Evolutionary conservation across 768 basidiomycete genomes (phyloP).

Genomic region (Mycena kentingensis): DNA sequence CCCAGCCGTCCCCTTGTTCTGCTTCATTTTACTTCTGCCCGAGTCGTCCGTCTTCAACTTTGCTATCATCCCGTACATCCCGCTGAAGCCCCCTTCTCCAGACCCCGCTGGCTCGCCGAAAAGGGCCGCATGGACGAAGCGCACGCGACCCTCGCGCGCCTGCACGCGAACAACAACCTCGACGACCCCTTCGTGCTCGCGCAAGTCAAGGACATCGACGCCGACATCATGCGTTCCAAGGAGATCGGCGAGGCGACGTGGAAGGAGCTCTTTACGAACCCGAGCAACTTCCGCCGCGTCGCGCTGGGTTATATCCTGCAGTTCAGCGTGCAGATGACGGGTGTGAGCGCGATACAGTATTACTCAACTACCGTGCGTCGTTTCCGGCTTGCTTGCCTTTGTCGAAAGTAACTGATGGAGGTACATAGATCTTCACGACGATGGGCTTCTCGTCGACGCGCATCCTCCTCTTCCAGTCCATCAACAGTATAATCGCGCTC

Average conservation of each 20-base stretch:
- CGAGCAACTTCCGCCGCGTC: constrained; percentile 50
- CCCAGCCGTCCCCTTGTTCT: constrained; percentile 49
- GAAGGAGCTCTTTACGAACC: constrained; percentile 41
- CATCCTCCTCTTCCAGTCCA: constrained; percentile 53
- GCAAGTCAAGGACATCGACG: constrained; percentile 48
- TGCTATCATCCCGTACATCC: neutral
- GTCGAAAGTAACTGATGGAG: neutral
- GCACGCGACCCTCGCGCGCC: constrained; percentile 45
- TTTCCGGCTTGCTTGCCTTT: neutral
- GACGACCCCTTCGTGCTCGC: constrained; percentile 49
- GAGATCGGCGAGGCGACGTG: constrained; percentile 48
- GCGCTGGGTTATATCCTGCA: constrained; percentile 51
- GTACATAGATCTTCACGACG: constrained; percentile 39
- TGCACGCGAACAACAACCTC: constrained; percentile 53
- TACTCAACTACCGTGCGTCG: constrained; percentile 45
- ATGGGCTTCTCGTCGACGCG: constrained; percentile 49
- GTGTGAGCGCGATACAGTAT: constrained; percentile 58
- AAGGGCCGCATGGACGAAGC: constrained; percentile 52
- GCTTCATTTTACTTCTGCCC: constrained; percentile 53
- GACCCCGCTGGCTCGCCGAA: constrained; percentile 56
- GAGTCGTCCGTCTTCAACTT: constrained; percentile 41
- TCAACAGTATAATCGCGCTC: constrained; percentile 56
- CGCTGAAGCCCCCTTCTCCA: constrained; percentile 3
- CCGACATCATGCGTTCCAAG: constrained; percentile 35
- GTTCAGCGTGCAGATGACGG: constrained; percentile 63